Evolutionary conservation across 345 rosid genomes (phyloP), one percentile per base, ranked within the genome.

Genomic region (Eutrema heterophyllum): DNA sequence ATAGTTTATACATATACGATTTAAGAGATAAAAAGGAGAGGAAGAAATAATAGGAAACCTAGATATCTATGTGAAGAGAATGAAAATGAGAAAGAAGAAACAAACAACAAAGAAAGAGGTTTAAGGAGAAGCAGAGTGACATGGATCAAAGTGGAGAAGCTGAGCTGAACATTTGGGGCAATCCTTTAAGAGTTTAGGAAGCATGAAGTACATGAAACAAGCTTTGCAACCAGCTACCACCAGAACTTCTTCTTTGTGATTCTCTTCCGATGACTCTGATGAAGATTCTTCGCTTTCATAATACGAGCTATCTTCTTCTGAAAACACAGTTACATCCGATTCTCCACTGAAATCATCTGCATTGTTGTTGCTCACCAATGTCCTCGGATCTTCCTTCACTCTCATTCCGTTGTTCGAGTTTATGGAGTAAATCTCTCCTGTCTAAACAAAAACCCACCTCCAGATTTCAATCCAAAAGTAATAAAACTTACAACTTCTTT

Each of bases 181-280:
- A 67, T 81, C 90, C 74, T 82, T 83, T 18, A 85, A 87, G 53
- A 81, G 84, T 78, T 88, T 91, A 5, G 98, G 95, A 9, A 93
- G 89, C 98, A 93, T 91, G 85, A 81, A 85, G 66, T 93, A 93
- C 93, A 94, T 94, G 13, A 87, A 82, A 78, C 98, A 94, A 81
- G 86, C 85, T 79, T 91, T 91, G 90, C 98, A 93, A 67, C 98
- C 98, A 10, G 86, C 97, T 7, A 93, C 97, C 15, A 93, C 98
- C 77, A 93, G 73, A 15, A 89, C 93, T 58, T 14, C 46, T 8
- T 46, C 55, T 33, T 64, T 67, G 13, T 63, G 56, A 55, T 71
- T 53, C 30, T 82, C 83, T 79, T 78, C 83, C 3, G 84, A 76
- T 29, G 79, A 67, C 48, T 83, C 92, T 8, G 94, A 83, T 12